These are phyloP conservation scores for Corinectria fuckeliana DNA, from an alignment of 2,329 filamentous ascomycete genomes.

Conservation along the genomic window DNA sequence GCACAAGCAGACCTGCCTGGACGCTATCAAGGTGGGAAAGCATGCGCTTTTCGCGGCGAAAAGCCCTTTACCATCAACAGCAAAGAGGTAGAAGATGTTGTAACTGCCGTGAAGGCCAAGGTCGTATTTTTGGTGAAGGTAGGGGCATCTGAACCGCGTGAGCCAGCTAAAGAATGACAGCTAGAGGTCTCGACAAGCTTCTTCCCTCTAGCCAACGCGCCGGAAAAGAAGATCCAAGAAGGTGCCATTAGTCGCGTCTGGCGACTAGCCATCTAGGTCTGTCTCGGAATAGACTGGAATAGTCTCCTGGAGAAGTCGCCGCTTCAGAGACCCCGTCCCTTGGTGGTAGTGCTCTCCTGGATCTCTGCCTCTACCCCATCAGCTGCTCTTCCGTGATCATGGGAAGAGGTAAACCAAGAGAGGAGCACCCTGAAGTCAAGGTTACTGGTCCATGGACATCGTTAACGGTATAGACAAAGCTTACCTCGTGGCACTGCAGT, in stretches of 20 bases:
- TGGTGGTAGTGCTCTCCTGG: constrained; percentile 49
- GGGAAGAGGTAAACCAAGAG: constrained; percentile 36
- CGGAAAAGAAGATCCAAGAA: constrained; percentile 45
- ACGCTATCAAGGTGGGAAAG: constrained; percentile 51
- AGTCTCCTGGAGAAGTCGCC: constrained; percentile 38
- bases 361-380: constrained; percentile 51
- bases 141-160: not conserved
- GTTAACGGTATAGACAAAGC: constrained; percentile 44
- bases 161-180: not conserved
- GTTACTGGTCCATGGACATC: constrained; percentile 45
- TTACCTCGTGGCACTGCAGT: constrained; percentile 48
- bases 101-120: constrained; percentile 45
- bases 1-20: constrained; percentile 51
- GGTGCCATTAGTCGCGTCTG: constrained; percentile 49
- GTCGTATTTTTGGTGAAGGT: constrained; percentile 51
- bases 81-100: constrained; percentile 46
- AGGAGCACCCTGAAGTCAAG: constrained; percentile 40
- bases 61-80: constrained; percentile 52
- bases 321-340: constrained; percentile 46
- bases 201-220: constrained; percentile 44
- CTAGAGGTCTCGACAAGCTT: constrained; percentile 54
- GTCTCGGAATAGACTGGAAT: constrained; percentile 43
- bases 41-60: constrained; percentile 54
- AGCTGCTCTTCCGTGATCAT: constrained; percentile 47
- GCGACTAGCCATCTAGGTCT: constrained; percentile 48